Conservation (phyloP, 192 early-diverging fungal species). For the Backusella parvicylindrica region DNA sequence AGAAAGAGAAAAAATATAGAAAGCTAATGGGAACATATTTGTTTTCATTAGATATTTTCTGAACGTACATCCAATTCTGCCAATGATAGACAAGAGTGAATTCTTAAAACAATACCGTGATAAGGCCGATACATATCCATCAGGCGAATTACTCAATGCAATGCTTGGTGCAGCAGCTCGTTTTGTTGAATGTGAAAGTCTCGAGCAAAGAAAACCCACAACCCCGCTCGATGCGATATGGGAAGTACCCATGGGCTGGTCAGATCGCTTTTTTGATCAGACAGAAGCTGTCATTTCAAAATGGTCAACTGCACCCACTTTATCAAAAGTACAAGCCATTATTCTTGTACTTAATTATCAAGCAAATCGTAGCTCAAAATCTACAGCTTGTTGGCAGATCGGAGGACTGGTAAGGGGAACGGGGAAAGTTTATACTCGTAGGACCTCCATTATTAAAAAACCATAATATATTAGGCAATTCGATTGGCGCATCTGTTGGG, state of each 20-base stretch:
- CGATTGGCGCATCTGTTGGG: slow-evolving; percentile 5
- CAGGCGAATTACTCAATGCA: slow-evolving; percentile 16
- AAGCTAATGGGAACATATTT: background rate
- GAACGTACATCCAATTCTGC: slow-evolving; percentile 67
- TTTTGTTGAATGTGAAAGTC: slow-evolving; percentile 20
- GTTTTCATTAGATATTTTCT: slow-evolving; percentile 45
- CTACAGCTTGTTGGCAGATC: slow-evolving; percentile 22
- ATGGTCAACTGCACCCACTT: slow-evolving; percentile 6
- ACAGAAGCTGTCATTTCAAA: slow-evolving; percentile 11
- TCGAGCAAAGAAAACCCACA: background rate
- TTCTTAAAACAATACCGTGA: slow-evolving; percentile 46
- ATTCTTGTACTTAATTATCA: slow-evolving; percentile 23
- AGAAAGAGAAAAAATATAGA: background rate
- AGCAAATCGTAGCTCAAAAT: slow-evolving; percentile 16
- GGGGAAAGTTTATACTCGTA: too few relatives aligned
- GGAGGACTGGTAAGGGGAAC: slow-evolving; percentile 13
- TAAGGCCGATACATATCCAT: slow-evolving; percentile 15
- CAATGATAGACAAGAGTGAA: slow-evolving; percentile 58
- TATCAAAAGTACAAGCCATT: slow-evolving; percentile 30
- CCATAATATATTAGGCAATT: background rate
- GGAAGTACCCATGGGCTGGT: slow-evolving; percentile 28
- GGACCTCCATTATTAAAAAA: too few relatives aligned
- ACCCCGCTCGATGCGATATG: slow-evolving; percentile 15
- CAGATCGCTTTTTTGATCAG: slow-evolving; percentile 26
- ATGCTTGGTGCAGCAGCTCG: slow-evolving; percentile 30